These are phyloP conservation scores for Kalmanozyma brasiliensis DNA, from an alignment of 1,284 basidiomycete species.

Conservation along the genomic window DNA sequence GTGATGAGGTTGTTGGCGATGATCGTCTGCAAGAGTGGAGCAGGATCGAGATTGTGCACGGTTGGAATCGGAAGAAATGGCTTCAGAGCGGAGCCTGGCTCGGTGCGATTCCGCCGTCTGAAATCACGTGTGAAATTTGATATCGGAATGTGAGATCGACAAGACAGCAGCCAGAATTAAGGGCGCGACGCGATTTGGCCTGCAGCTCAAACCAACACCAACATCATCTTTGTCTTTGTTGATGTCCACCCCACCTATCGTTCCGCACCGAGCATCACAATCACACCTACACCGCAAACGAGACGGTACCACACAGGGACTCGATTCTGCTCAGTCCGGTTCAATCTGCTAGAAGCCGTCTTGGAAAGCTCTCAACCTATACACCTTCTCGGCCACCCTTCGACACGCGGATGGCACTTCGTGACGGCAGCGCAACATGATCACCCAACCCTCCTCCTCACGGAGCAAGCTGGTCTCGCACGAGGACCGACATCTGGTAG, in stretches of 20 bases:
- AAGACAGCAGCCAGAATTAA: background rate
- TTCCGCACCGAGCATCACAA: background rate
- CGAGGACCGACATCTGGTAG: slow-evolving; percentile 28
- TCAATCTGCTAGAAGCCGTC: too few relatives aligned
- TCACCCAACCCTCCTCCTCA: slow-evolving; percentile 41
- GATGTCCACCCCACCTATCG: background rate
- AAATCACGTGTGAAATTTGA: slow-evolving; percentile 33
- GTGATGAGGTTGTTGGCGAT: too few relatives aligned
- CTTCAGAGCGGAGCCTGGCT: too few relatives aligned
- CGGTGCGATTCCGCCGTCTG: too few relatives aligned
- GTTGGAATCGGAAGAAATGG: slow-evolving; percentile 41
- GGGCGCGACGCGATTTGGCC: slow-evolving; percentile 29
- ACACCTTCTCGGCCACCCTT: slow-evolving; percentile 2
- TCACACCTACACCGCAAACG: background rate
- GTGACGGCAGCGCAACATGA: too few relatives aligned
- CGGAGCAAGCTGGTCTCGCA: slow-evolving; percentile 37
- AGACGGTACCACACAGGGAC: background rate
- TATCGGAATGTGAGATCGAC: slow-evolving; percentile 18
- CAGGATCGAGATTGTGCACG: too few relatives aligned
- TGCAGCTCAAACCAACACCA: slow-evolving; percentile 15
- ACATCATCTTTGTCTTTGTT: background rate
- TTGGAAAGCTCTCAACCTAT: too few relatives aligned
- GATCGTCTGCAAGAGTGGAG: slow-evolving; percentile 13
- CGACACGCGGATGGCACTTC: too few relatives aligned
- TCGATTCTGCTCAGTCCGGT: background rate